phyloP scores from a whole-genome alignment of 2,329 filamentous ascomycete species.

The Colletotrichum euphorbiae region DNA sequence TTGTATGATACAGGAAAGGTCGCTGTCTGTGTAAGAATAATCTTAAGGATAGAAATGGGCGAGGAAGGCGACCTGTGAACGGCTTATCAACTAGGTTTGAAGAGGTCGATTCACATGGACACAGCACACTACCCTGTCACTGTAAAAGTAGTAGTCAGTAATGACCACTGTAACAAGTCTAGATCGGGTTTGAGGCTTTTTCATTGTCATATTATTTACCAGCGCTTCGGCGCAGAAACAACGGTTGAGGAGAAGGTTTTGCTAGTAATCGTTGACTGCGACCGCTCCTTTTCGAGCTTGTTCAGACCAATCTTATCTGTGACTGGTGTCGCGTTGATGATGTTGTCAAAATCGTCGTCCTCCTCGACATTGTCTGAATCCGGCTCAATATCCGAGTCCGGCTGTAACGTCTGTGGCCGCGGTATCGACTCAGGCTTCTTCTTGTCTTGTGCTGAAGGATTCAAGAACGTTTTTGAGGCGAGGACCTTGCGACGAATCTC shows the following conservation, averaged over 20 bases:
- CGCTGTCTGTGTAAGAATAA: conserved; percentile 3
- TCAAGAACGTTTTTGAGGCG: conserved; percentile 87
- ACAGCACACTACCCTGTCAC: conserved; percentile 13
- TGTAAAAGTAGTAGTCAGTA: conserved; percentile 23
- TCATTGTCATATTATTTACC: conserved; percentile 47
- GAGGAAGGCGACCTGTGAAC: background rate
- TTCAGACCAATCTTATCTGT: conserved; percentile 83
- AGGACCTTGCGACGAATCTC: conserved; percentile 92
- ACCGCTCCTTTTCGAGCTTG: conserved; percentile 67
- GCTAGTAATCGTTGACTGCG: conserved; percentile 59
- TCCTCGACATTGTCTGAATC: conserved; percentile 75
- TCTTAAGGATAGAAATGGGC: background rate
- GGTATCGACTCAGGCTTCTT: conserved; percentile 74
- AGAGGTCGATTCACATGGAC: background rate
- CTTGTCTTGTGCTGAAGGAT: conserved; percentile 59
- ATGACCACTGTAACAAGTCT: background rate
- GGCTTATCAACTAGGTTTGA: background rate
- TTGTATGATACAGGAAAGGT: conserved; percentile 52
- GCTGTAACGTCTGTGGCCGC: conserved; percentile 65
- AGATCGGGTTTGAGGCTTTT: background rate
- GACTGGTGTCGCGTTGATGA: conserved; percentile 90
- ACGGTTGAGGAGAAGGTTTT: conserved; percentile 64
- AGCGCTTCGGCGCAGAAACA: conserved; percentile 61
- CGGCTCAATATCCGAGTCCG: conserved; percentile 76
- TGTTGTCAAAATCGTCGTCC: conserved; percentile 89